phyloP scores from a whole-genome alignment of 1,139 yeast genomes.

The Geotrichum carabidarum region DNA sequence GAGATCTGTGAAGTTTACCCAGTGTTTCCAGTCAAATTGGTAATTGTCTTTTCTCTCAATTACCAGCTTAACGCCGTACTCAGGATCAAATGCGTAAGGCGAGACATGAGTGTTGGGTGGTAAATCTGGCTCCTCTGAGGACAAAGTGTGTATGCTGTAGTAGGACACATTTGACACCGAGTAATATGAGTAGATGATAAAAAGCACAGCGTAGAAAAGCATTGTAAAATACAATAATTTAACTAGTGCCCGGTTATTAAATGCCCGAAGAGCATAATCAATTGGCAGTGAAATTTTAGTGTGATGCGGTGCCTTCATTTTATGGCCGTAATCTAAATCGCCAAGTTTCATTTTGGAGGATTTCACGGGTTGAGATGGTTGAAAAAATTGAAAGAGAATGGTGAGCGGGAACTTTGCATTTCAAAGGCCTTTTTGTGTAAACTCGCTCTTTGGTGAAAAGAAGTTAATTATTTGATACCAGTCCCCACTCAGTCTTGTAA shows the following conservation, averaged over 20 bases:
- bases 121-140: neutral
- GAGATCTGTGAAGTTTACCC: conserved; percentile 30
- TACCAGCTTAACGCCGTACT: neutral
- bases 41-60: conserved; percentile 21
- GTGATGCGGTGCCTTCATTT: too few species aligned
- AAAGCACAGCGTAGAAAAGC: neutral
- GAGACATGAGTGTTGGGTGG: neutral
- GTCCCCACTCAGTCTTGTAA: too few species aligned
- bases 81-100: neutral
- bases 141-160: neutral
- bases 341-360: too few species aligned
- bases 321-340: too few species aligned
- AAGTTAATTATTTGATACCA: too few species aligned
- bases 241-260: neutral
- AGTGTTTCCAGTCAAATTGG: conserved; percentile 30
- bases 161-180: neutral
- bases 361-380: too few species aligned
- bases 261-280: neutral
- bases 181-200: neutral
- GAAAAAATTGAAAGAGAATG: too few species aligned
- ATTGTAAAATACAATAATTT: neutral
- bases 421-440: too few species aligned
- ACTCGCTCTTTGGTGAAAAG: too few species aligned
- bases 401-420: too few species aligned
- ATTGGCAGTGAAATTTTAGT: too few species aligned